A percentile compares a stretch with the other conserved stretches of the same genome.
phyloP scores from a whole-genome alignment of 805 yeast genomes.

The Wickerhamiella kurtzmanii region DNA sequence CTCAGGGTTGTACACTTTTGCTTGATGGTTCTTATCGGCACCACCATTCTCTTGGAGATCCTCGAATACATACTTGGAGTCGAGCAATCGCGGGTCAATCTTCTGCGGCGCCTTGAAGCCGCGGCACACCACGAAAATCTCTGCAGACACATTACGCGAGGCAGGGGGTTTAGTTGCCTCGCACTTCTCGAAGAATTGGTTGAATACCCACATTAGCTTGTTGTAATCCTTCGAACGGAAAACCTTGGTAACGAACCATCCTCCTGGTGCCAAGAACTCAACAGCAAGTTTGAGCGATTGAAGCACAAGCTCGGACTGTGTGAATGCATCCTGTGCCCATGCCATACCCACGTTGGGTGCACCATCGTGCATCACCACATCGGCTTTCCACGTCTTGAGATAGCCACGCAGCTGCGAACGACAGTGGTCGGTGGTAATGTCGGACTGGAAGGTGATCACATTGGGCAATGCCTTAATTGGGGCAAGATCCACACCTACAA shows the following conservation, averaged over 20 bases:
- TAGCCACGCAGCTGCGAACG: constrained; percentile 87
- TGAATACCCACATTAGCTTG: constrained; percentile 93
- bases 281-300: constrained; percentile 90
- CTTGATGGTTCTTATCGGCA: constrained; percentile 49
- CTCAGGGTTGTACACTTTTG: constrained; percentile 90
- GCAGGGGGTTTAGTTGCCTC: constrained; percentile 99
- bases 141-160: constrained; percentile 97
- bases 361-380: constrained; percentile 96
- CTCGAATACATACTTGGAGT: constrained; percentile 87
- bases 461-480: constrained; percentile 96
- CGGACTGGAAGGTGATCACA: constrained; percentile 86
- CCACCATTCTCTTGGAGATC: constrained; percentile 46
- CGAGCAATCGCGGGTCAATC: constrained; percentile 82
- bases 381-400: constrained; percentile 98
- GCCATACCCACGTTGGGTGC: constrained; percentile 99
- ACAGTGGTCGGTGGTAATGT: constrained; percentile 96
- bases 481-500: constrained; percentile 97
- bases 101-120: constrained; percentile 94
- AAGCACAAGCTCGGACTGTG: constrained; percentile 89
- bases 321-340: constrained; percentile 99
- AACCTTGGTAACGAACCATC: constrained; percentile 90
- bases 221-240: constrained; percentile 98
- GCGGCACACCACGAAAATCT: constrained; percentile 91
- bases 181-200: constrained; percentile 87
- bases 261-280: constrained; percentile 81